A percentile compares a stretch with the other conserved stretches of the same genome.
These are phyloP conservation scores for Echeveria elegans DNA, from an alignment of 164 flowering plant genomes.

Conservation along the genomic window DNA sequence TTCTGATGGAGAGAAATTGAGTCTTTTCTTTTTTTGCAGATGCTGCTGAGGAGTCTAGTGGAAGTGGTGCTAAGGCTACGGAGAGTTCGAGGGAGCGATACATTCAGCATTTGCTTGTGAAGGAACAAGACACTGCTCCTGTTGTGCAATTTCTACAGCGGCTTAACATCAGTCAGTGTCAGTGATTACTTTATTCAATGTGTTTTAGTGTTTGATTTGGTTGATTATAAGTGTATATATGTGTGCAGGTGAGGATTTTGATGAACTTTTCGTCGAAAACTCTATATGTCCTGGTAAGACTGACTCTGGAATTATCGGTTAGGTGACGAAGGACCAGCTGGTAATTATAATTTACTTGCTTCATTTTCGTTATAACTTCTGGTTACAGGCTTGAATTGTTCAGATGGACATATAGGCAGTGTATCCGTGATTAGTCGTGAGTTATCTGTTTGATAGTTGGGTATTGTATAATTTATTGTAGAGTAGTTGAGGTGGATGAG, in stretches of 20 bases:
- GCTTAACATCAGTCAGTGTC: conserved; percentile 35
- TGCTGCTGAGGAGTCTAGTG: neutral
- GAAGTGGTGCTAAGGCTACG: neutral
- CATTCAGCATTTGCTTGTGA: conserved; percentile 90
- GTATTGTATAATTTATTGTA: neutral
- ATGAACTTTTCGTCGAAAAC: conserved; percentile 80
- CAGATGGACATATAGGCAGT: too few relatives aligned
- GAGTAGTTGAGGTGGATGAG: neutral
- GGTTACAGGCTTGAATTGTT: too few relatives aligned
- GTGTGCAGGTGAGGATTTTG: conserved; percentile 64
- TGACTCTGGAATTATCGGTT: conserved; percentile 90
- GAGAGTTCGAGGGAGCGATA: conserved; percentile 52
- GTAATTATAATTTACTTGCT: conserved; percentile 24
- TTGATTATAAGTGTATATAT: neutral
- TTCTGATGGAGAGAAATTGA: too few relatives aligned
- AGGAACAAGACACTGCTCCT: conserved; percentile 58
- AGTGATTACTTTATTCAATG: neutral
- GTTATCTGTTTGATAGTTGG: neutral
- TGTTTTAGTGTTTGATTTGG: neutral
- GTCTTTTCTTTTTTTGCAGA: neutral
- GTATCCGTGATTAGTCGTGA: too few relatives aligned
- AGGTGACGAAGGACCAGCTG: conserved; percentile 93
- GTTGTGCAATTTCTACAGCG: conserved; percentile 53
- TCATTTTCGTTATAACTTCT: too few relatives aligned
- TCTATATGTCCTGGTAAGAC: conserved; percentile 84